A percentile compares a stretch with the other conserved stretches of the same genome.
Evolutionary conservation across 129 eudicot genomes (phyloP).

Genomic region (Centella asiatica): DNA sequence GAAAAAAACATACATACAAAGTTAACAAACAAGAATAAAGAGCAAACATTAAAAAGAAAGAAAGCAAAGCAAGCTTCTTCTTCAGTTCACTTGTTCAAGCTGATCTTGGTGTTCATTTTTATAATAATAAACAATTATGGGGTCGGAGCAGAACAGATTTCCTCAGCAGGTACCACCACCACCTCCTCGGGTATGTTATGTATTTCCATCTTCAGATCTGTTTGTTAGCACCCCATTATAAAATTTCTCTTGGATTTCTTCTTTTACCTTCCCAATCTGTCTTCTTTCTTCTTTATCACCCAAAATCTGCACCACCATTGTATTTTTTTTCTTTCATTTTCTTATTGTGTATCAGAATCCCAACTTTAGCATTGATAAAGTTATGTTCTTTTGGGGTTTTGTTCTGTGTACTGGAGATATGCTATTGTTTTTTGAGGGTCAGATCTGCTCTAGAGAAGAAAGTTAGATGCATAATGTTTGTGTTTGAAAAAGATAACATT

Average conservation of each 20-base stretch:
- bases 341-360: background rate
- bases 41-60: background rate
- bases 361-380: background rate
- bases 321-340: background rate
- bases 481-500: no score
- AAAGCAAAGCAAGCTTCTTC: no score
- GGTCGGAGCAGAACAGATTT: constrained; percentile 8
- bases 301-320: background rate
- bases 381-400: background rate
- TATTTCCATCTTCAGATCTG: constrained; percentile 2
- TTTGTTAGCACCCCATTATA: no score
- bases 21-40: no score
- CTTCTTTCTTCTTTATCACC: background rate
- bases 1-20: no score
- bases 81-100: no score
- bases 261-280: no score
- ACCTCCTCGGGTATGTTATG: constrained; percentile 8
- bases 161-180: background rate
- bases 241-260: no score
- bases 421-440: background rate
- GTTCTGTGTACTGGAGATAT: background rate
- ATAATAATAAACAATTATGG: no score
- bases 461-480: background rate
- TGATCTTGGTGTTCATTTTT: no score
- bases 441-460: background rate